A percentile compares a stretch with the other conserved stretches of the same genome.
Conservation (phyloP, 202 grass and related monocot species). For the Dendrocalamus latiflorus region DNA sequence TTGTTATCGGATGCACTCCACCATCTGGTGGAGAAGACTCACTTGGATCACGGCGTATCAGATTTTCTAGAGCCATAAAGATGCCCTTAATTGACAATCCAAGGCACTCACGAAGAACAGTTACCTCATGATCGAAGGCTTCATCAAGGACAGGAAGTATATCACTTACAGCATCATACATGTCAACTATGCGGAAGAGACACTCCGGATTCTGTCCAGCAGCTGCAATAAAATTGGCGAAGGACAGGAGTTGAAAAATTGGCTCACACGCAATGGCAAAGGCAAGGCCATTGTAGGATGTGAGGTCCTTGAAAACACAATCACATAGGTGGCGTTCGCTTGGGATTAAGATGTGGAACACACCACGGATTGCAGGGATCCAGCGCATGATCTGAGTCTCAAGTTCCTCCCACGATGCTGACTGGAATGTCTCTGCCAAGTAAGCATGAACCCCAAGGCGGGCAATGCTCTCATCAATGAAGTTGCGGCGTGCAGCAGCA, state of each 20-base stretch:
- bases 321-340: conserved; percentile 41
- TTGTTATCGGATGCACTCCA: conserved; percentile 66
- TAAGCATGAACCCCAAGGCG: conserved; percentile 30
- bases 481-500: conserved; percentile 28
- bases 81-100: conserved; percentile 59
- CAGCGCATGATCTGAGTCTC: conserved; percentile 38
- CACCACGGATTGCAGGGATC: conserved; percentile 33
- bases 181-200: conserved; percentile 46
- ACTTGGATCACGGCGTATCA: conserved; percentile 49
- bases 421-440: conserved; percentile 15
- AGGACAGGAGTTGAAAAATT: conserved; percentile 31
- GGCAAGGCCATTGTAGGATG: conserved; percentile 34
- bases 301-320: conserved; percentile 33
- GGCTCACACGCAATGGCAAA: conserved; percentile 28
- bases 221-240: conserved; percentile 24
- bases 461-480: conserved; percentile 41
- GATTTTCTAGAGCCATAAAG: conserved; percentile 66
- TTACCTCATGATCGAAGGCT: conserved; percentile 42
- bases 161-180: conserved; percentile 39
- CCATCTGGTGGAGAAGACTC: conserved; percentile 43
- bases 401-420: conserved; percentile 35
- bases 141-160: conserved; percentile 19
- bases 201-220: conserved; percentile 32
- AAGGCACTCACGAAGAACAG: conserved; percentile 41
- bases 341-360: conserved; percentile 52